phyloP scores from a whole-genome alignment of 1,284 basidiomycete genomes.

The Nidula niveotomentosa region DNA sequence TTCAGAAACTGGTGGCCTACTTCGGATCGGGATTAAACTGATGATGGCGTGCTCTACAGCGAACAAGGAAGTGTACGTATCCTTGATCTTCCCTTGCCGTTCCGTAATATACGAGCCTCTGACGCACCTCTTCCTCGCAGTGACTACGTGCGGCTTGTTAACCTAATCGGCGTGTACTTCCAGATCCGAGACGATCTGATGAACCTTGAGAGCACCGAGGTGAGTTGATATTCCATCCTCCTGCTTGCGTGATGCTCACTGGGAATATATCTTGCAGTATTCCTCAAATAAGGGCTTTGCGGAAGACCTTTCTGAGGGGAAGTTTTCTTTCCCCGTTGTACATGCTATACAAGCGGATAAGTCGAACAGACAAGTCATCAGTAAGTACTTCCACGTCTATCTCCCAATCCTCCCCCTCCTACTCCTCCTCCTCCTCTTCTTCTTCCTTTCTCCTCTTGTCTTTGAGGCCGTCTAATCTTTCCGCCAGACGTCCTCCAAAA shows the following conservation, averaged over 20 bases:
- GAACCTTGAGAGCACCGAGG: slow-evolving; percentile 89
- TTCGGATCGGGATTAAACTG: slow-evolving; percentile 91
- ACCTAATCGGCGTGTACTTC: slow-evolving; percentile 92
- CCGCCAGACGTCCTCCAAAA: slow-evolving; percentile 83
- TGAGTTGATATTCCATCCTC: slow-evolving; percentile 28
- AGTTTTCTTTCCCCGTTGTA: slow-evolving; percentile 95
- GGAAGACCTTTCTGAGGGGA: slow-evolving; percentile 95
- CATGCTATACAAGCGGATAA: slow-evolving; percentile 82
- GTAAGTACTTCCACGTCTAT: slow-evolving; percentile 42
- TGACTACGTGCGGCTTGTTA: slow-evolving; percentile 90
- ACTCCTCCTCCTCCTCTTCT: background rate
- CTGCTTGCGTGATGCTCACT: background rate
- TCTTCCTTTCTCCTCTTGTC: too few relatives aligned
- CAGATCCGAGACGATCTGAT: slow-evolving; percentile 98
- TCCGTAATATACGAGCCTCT: too few relatives aligned
- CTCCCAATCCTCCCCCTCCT: background rate
- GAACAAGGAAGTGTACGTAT: slow-evolving; percentile 59
- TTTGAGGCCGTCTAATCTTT: too few relatives aligned
- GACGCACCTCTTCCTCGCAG: slow-evolving; percentile 39
- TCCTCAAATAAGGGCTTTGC: slow-evolving; percentile 91
- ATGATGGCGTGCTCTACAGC: slow-evolving; percentile 89
- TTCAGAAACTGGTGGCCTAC: slow-evolving; percentile 92
- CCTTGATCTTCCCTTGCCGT: background rate
- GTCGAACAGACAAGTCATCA: slow-evolving; percentile 77
- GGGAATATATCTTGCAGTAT: slow-evolving; percentile 62